Base-by-base conservation (phyloP, 306 rosid genomes). In the Fragaria nilgerrensis region DNA sequence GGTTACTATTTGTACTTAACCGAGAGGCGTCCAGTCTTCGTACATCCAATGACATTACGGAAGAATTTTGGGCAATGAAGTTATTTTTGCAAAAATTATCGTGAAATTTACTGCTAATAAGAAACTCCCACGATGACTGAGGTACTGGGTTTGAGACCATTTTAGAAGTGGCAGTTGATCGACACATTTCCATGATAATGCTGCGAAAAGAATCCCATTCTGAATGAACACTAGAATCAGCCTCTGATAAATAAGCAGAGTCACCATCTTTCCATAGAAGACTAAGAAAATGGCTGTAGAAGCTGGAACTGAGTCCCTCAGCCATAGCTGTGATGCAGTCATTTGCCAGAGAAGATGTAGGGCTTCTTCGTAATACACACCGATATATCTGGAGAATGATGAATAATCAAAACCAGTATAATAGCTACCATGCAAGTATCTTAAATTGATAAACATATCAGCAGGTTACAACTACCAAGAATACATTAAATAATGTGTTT, bases 241-340 rank as follows among this genome's bases (percentile, higher is more conserved):
- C 79, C 75, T 79, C 88, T 70, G 92, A 79, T 58, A 82, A 78
- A 81, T 83, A 84, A 59, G 86, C 85, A 50, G 89, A 86, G 66
- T 89, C 88, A 25, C 92, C 90, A 85, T 92, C 93, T 80, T 83
- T 90, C 98, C 98, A 95, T 76, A 95, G 88, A 79, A 85, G 93
- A 84, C 95, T 87, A 75, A 92, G 93, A 82, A 95, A 85, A 81
- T 95, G 89, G 77, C 83, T 70, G 70, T 88, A 92, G 85, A 89
- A 89, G 76, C 82, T 83, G 77, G 93, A 82, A 79, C 77, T 81
- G 70, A 94, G 90, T 78, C 97, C 96, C 87, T 89, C 93, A 43
- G 98, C 92, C 88, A 94, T 90, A 61, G 96, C 96, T 74, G 96
- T 79, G 68, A 92, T 83, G 85, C 98, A 94, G 78, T 94, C 98